Percentiles rank a stretch among this genome's conserved stretches.
Evolutionary conservation across 2,329 filamentous ascomycete species (phyloP).

Genomic region (Penicillium frequentans): DNA sequence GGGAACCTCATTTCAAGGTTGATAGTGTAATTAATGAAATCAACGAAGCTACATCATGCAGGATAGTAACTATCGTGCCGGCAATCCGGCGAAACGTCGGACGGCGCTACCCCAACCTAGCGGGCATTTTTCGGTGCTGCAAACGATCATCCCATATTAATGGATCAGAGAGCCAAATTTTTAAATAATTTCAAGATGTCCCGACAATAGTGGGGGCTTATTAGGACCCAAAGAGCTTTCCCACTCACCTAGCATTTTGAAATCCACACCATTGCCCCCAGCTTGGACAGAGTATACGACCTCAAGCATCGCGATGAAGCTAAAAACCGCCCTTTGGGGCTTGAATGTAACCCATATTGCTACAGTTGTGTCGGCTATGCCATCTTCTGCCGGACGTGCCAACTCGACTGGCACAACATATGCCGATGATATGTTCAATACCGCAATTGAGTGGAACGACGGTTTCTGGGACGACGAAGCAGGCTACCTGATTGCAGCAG

Average conservation of each 20-base stretch:
- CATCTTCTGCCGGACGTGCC: neutral
- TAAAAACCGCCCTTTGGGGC: neutral
- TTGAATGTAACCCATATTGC: neutral
- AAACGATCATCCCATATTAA: neutral
- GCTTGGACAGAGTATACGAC: neutral
- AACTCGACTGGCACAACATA: neutral
- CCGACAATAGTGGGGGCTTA: neutral
- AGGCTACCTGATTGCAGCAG: conserved; percentile 15
- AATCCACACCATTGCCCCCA: neutral
- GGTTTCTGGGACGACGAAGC: conserved; percentile 15
- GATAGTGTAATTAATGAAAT: no score
- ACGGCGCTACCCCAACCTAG: neutral
- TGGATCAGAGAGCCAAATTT: neutral
- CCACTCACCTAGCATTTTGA: neutral
- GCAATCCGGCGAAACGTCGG: neutral
- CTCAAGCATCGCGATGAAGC: neutral
- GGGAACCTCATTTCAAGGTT: neutral
- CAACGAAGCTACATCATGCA: neutral
- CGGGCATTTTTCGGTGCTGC: neutral
- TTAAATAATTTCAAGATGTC: neutral
- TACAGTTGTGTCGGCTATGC: neutral
- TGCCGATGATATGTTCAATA: conserved; percentile 16
- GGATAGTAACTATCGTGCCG: neutral
- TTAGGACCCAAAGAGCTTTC: neutral
- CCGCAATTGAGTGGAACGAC: conserved; percentile 20